A percentile compares a stretch with the other conserved stretches of the same genome.
phyloP scores from a whole-genome alignment of 139 green algal genomes.

The Gonium pectorale region DNA sequence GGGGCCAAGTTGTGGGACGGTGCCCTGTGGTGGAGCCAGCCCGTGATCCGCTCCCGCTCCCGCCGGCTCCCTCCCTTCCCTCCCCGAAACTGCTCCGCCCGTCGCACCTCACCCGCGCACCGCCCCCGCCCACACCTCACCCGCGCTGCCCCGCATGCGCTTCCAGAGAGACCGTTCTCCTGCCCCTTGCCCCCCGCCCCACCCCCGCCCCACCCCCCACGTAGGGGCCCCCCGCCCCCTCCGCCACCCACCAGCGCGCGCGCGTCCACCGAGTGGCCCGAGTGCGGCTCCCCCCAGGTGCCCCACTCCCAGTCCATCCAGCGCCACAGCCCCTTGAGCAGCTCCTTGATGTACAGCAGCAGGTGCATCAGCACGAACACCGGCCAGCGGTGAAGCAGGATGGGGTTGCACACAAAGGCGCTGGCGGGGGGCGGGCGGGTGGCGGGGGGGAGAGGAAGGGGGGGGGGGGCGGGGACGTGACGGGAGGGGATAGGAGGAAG shows the following conservation, averaged over 20 bases:
- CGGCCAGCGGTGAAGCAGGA: slow-evolving; percentile 43
- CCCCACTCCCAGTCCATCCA: slow-evolving; percentile 34
- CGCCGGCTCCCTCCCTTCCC: too few relatives aligned
- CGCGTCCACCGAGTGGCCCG: slow-evolving; percentile 26
- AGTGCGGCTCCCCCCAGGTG: neutral
- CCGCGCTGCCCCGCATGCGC: too few relatives aligned
- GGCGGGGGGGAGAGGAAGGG: neutral
- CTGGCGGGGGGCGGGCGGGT: neutral
- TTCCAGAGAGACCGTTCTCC: too few relatives aligned
- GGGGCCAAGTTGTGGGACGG: too few relatives aligned
- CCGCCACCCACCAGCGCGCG: slow-evolving; percentile 25
- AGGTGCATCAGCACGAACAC: slow-evolving; percentile 43
- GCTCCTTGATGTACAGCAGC: slow-evolving; percentile 13
- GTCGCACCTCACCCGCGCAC: too few relatives aligned
- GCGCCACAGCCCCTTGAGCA: slow-evolving; percentile 3
- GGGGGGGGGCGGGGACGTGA: too few relatives aligned
- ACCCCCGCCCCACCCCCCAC: neutral
- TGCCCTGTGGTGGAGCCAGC: too few relatives aligned
- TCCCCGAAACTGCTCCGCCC: too few relatives aligned
- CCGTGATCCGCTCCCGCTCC: too few relatives aligned
- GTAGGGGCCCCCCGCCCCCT: neutral
- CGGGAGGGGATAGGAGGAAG: too few relatives aligned
- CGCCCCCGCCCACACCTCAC: too few relatives aligned
- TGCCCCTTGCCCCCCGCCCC: neutral
- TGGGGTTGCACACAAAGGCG: slow-evolving; percentile 40